A percentile compares a stretch with the other conserved stretches of the same genome.
Evolutionary conservation across 1,139 yeast genomes (phyloP).

Genomic region (Citeromyces hawaiiensis): DNA sequence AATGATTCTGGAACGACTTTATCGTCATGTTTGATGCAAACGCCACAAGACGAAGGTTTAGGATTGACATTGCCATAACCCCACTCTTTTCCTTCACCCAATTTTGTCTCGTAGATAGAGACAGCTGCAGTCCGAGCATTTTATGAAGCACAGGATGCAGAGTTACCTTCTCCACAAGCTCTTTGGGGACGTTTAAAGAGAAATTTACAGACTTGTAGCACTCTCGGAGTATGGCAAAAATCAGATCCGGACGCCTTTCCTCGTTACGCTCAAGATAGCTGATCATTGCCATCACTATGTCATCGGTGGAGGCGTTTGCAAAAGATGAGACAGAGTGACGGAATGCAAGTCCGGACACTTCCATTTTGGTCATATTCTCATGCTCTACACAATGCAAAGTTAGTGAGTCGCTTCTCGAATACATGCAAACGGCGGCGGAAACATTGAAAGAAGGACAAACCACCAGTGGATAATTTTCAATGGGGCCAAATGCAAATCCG

Average conservation of each 20-base stretch:
- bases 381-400: conserved; percentile 19
- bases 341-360: conserved; percentile 50
- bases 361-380: conserved; percentile 9
- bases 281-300: conserved; percentile 37
- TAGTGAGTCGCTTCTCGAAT: conserved; percentile 12
- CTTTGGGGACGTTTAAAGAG: conserved; percentile 52
- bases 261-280: conserved; percentile 20
- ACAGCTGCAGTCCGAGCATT: conserved; percentile 47
- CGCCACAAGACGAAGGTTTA: conserved; percentile 58
- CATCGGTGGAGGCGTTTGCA: conserved; percentile 51
- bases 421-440: conserved; percentile 30
- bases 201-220: conserved; percentile 59
- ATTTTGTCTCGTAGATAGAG: conserved; percentile 42
- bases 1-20: conserved; percentile 44
- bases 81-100: conserved; percentile 36
- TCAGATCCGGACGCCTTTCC: conserved; percentile 21
- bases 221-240: conserved; percentile 40
- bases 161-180: conserved; percentile 56
- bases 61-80: conserved; percentile 52
- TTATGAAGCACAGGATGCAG: conserved; percentile 67
- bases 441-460: conserved; percentile 45
- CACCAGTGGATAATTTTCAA: conserved; percentile 19
- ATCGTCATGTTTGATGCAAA: conserved; percentile 68
- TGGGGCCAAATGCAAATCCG: conserved; percentile 36
- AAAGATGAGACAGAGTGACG: conserved; percentile 60